phyloP scores from a whole-genome alignment of 352 stramenopile genomes.

The Phytophthora cactorum region DNA sequence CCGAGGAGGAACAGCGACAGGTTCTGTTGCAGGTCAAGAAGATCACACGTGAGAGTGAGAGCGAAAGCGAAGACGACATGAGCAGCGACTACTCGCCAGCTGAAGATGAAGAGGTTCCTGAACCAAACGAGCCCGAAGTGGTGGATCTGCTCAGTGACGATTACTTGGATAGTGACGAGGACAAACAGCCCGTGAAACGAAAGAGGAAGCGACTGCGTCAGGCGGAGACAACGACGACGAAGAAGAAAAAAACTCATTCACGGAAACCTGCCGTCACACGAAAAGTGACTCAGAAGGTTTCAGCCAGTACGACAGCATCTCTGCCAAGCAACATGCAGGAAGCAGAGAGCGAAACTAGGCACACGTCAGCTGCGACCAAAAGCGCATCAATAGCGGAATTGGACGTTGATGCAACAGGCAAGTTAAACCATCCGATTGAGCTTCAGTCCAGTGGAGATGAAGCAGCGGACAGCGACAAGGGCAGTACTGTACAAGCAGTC shows the following conservation, averaged over 20 bases:
- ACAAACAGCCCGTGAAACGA: slow-evolving; percentile 14
- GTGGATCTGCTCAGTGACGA: slow-evolving; percentile 59
- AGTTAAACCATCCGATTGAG: slow-evolving; percentile 29
- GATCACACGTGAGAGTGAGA: slow-evolving; percentile 43
- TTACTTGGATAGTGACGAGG: slow-evolving; percentile 47
- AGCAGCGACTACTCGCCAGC: slow-evolving; percentile 54
- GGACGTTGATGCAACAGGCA: slow-evolving; percentile 2
- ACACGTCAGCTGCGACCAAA: slow-evolving; percentile 5
- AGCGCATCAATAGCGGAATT: slow-evolving; percentile 5
- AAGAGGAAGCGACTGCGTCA: slow-evolving; percentile 39
- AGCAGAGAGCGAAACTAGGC: slow-evolving; percentile 1
- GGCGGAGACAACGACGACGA: slow-evolving; percentile 7
- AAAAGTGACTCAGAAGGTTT: slow-evolving; percentile 20
- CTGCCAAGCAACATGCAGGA: neutral
- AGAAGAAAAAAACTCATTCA: slow-evolving; percentile 34
- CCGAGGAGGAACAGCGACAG: slow-evolving; percentile 48
- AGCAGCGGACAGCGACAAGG: slow-evolving; percentile 11
- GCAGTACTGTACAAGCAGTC: neutral
- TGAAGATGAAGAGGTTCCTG: slow-evolving; percentile 43
- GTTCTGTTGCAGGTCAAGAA: slow-evolving; percentile 44
- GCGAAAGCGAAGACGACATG: slow-evolving; percentile 39
- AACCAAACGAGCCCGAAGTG: slow-evolving; percentile 41
- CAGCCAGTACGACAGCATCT: neutral
- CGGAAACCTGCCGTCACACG: slow-evolving; percentile 27
- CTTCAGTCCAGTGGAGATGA: slow-evolving; percentile 42